A percentile compares a stretch with the other conserved stretches of the same genome.
These are phyloP conservation scores for Candida tammaniensis DNA, from an alignment of 805 yeast species.

Conservation along the genomic window DNA sequence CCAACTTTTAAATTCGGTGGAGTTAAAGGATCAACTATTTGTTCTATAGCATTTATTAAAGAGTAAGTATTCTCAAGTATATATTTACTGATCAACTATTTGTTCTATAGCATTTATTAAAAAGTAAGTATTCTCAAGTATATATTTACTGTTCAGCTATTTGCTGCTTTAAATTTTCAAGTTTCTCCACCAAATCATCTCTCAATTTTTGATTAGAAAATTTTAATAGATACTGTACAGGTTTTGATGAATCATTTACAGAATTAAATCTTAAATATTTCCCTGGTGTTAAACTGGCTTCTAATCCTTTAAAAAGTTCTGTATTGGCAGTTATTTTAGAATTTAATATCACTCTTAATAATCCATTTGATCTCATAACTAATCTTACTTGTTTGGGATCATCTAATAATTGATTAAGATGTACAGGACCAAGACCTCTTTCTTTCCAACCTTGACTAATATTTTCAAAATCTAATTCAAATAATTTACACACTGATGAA, in stretches of 20 bases:
- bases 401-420: conserved; percentile 54
- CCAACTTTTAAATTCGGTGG: conserved; percentile 92
- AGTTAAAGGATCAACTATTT: conserved; percentile 78
- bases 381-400: conserved; percentile 54
- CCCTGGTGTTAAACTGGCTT: conserved; percentile 79
- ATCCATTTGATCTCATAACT: conserved; percentile 89
- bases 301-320: conserved; percentile 73
- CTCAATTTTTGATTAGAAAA: conserved; percentile 63
- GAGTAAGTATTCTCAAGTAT: too few species aligned
- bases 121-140: too few species aligned
- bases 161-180: conserved; percentile 32
- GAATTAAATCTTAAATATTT: conserved; percentile 78
- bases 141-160: too few species aligned
- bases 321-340: conserved; percentile 61
- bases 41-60: conserved; percentile 84
- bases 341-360: conserved; percentile 78
- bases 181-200: conserved; percentile 52
- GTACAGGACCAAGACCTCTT: conserved; percentile 86
- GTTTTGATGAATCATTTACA: conserved; percentile 51
- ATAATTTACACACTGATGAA: conserved; percentile 73
- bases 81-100: conserved; percentile 83
- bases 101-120: conserved; percentile 85
- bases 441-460: conserved; percentile 89
- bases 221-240: conserved; percentile 81
- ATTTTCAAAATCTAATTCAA: conserved; percentile 64